Evolutionary conservation across 306 rosid species (phyloP).

Genomic region (Malus sylvestris): DNA sequence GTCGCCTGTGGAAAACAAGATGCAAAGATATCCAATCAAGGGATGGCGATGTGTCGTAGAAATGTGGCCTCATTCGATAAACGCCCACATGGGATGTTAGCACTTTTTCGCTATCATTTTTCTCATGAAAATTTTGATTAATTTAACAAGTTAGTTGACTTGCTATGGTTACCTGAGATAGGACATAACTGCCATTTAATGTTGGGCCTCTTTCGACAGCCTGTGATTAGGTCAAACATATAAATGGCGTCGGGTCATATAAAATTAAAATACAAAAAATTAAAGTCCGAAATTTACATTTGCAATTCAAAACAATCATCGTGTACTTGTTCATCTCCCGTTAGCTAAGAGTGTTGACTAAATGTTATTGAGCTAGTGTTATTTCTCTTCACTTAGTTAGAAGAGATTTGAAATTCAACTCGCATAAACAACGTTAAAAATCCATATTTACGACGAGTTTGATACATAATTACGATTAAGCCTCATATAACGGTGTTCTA

Average conservation of each 20-base stretch:
- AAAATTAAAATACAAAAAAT: too few species aligned
- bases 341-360: too few species aligned
- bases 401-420: too few species aligned
- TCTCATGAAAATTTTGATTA: constrained; percentile 19
- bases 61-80: constrained; percentile 36
- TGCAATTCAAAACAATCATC: neutral
- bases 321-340: rapidly evolving
- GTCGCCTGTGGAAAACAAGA: constrained; percentile 20
- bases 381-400: too few species aligned
- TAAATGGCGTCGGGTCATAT: constrained; percentile 18
- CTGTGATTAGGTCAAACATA: constrained; percentile 53
- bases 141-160: constrained; percentile 44
- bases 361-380: too few species aligned
- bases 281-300: neutral
- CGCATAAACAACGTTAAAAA: too few species aligned
- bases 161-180: constrained; percentile 29
- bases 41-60: constrained; percentile 31
- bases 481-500: neutral
- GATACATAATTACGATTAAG: too few species aligned
- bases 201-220: constrained; percentile 39
- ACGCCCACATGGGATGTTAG: constrained; percentile 50
- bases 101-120: constrained; percentile 36
- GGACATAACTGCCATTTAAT: constrained; percentile 41
- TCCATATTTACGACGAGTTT: too few species aligned
- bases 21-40: constrained; percentile 20